Evolutionary conservation across 2,329 filamentous ascomycete genomes (phyloP).

Genomic region (Xylariaceae sp.): DNA sequence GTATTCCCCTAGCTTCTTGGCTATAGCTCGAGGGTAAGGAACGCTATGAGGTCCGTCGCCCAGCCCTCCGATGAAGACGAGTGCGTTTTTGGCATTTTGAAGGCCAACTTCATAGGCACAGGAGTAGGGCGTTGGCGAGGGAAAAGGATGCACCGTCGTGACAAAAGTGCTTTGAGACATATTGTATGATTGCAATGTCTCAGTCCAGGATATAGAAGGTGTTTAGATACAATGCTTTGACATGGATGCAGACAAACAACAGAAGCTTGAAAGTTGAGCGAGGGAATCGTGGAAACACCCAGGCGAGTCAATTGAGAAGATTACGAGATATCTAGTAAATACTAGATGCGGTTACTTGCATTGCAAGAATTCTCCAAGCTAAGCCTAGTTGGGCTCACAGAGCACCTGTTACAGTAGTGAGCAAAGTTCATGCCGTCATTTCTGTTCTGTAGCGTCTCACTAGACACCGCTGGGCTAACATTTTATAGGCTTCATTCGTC

Average conservation of each 20-base stretch:
- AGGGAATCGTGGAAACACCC: too few species aligned
- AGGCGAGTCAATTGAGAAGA: too few species aligned
- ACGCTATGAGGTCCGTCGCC: slow-evolving; percentile 64
- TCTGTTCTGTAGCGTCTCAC: background rate
- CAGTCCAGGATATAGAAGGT: background rate
- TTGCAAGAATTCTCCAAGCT: too few species aligned
- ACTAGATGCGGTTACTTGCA: too few species aligned
- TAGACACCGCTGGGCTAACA: background rate
- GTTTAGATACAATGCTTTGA: background rate
- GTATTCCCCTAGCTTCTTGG: slow-evolving; percentile 38
- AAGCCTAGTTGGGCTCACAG: too few species aligned
- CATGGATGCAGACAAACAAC: too few species aligned
- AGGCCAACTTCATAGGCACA: slow-evolving; percentile 46
- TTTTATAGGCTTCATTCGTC: slow-evolving; percentile 2
- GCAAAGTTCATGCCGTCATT: background rate
- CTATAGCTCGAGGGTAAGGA: slow-evolving; percentile 48
- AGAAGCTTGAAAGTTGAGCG: too few species aligned
- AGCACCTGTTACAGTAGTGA: background rate
- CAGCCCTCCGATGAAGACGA: slow-evolving; percentile 67
- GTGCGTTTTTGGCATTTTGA: slow-evolving; percentile 45
- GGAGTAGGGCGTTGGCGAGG: slow-evolving; percentile 36
- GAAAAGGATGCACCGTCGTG: slow-evolving; percentile 43
- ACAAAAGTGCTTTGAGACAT: slow-evolving; percentile 34
- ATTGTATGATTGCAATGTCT: slow-evolving; percentile 11
- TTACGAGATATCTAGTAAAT: too few species aligned